Base-by-base conservation (phyloP, 495 filamentous ascomycete genomes). In the Venustampulla echinocandica region DNA sequence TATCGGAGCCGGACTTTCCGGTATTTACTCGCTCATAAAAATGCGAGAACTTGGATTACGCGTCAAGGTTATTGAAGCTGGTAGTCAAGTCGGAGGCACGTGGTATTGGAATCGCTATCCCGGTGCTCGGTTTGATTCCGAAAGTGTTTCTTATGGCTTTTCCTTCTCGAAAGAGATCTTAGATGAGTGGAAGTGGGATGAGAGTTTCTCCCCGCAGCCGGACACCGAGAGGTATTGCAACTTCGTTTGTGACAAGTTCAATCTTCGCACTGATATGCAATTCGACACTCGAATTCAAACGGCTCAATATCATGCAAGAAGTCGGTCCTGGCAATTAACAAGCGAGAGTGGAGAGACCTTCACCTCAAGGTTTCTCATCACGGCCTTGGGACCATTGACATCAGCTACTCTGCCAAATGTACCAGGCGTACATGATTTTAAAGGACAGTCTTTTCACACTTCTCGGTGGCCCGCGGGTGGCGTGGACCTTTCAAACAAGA, bases 381-480 rank as follows among this genome's bases (percentile, higher is more conserved):
- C 11, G 62, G 66, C 0, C 27, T 37, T 14, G 64, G 67, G 0
- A 59, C 63, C 41, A 47, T 52, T 38, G 46, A 57, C 7, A 56
- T 64, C 41, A 58, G 55, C 15, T 61, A 69, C 28, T 53, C 66
- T 41, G 24, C 66, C 66, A 3, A 57, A 64, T 38, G 58, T 57
- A 46, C 48, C 42, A 44, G 64, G 66, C 19, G 32, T 59, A 45
- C 24, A 71, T 52, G 55, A 35, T 56, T 56, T 56, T 63, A 55
- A 66, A 56, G 74, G 41, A 57, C 73, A 35, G 36, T 23, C 33
- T 11, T 49, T 48, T 37, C 76, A 79, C 49, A 67, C 69, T 1
- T 68, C 74, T 21, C 71, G 72, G 60, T 80, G 75, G 76, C 76
- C 76, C 10, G 42, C 69, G 65, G 49, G 58, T 64, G 54, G 50